Percentiles rank a stretch among this genome's conserved stretches.
Evolutionary conservation across 345 rosid genomes (phyloP).

Genomic region (Acer campestre): DNA sequence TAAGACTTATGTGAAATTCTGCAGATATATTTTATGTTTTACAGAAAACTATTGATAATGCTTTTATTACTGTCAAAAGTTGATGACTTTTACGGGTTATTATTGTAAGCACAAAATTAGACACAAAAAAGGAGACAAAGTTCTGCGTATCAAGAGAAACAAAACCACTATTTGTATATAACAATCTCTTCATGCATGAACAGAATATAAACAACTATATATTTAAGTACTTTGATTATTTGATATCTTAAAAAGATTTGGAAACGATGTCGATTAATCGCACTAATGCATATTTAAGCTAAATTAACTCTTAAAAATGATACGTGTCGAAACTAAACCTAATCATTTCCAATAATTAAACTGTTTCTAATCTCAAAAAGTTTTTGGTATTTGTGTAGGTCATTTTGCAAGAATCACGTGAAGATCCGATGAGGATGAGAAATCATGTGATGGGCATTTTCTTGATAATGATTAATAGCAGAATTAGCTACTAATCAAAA

Average conservation of each 20-base stretch:
- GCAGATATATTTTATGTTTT: background rate
- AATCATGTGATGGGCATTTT: background rate
- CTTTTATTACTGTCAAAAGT: background rate
- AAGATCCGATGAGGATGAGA: background rate
- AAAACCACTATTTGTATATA: background rate
- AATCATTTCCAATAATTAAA: background rate
- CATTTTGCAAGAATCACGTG: background rate
- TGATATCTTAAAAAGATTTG: background rate
- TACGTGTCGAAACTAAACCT: background rate
- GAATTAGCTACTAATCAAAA: background rate
- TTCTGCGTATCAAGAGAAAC: background rate
- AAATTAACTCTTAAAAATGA: background rate
- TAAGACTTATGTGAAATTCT: too few species aligned
- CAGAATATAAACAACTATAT: background rate
- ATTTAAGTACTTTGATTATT: too few species aligned
- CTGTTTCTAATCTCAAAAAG: background rate
- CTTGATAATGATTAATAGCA: background rate
- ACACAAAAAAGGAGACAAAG: background rate
- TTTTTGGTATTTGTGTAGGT: background rate
- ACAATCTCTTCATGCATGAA: background rate
- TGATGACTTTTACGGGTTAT: background rate
- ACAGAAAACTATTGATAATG: background rate
- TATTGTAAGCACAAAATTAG: background rate
- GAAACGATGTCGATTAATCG: conserved; percentile 12
- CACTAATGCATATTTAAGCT: background rate